phyloP scores from a whole-genome alignment of 768 basidiomycete genomes.

The Trametes gibbosa region DNA sequence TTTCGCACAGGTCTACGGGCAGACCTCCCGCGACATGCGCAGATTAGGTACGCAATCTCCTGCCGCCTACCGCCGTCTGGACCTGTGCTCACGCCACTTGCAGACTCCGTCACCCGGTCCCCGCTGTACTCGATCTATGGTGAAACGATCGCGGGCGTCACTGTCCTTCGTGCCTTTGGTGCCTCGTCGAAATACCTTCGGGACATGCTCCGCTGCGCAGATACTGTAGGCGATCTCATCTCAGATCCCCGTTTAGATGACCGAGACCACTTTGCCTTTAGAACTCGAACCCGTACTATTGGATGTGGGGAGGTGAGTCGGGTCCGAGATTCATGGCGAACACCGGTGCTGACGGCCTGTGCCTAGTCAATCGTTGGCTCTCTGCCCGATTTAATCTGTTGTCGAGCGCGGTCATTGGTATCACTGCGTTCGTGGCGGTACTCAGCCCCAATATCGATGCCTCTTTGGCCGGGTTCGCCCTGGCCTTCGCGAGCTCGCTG shows the following conservation, averaged over 20 bases:
- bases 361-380: conserved; percentile 84
- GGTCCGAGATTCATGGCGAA: not conserved
- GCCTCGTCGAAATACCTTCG: conserved; percentile 83
- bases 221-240: conserved; percentile 53
- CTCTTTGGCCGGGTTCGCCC: conserved; percentile 79
- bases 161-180: conserved; percentile 78
- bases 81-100: conserved; percentile 9
- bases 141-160: conserved; percentile 51
- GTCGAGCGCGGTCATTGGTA: conserved; percentile 68
- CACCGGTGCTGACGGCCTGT: not conserved
- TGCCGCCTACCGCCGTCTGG: conserved; percentile 16
- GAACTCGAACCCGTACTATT: conserved; percentile 76
- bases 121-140: conserved; percentile 52
- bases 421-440: conserved; percentile 66
- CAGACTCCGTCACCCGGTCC: conserved; percentile 44
- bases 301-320: conserved; percentile 82
- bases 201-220: conserved; percentile 80
- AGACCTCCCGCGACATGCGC: conserved; percentile 85
- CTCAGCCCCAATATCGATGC: conserved; percentile 72
- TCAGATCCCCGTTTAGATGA: conserved; percentile 12
- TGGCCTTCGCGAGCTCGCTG: conserved; percentile 80
- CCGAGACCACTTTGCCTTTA: conserved; percentile 21
- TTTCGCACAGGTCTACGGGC: conserved; percentile 61
- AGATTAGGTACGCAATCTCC: conserved; percentile 54
- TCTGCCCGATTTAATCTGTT: conserved; percentile 84